phyloP scores from a whole-genome alignment of 495 filamentous ascomycete genomes.

The Podospora conica region DNA sequence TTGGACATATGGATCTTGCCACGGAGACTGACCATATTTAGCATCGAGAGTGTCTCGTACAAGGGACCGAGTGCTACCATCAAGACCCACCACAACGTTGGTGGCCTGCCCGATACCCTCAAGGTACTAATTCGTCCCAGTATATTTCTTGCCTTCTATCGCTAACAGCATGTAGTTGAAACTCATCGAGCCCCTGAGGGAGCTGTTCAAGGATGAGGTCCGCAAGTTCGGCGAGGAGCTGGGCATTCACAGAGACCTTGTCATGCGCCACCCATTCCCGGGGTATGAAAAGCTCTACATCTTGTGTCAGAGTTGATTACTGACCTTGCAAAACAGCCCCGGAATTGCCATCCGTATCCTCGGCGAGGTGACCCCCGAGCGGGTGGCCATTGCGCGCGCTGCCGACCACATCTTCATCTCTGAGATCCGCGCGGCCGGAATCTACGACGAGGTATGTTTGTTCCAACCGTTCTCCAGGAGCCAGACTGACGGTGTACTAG shows the following conservation, averaged over 20 bases:
- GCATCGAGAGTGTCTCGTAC: conserved; percentile 10
- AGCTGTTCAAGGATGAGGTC: conserved; percentile 82
- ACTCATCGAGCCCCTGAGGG: conserved; percentile 66
- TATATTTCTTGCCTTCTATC: conserved; percentile 4
- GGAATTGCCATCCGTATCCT: conserved; percentile 86
- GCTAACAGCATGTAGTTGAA: conserved; percentile 29
- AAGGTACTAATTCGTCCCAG: neutral
- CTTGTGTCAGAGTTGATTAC: conserved; percentile 12
- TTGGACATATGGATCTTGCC: neutral
- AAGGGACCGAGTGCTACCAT: conserved; percentile 12
- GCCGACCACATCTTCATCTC: conserved; percentile 87
- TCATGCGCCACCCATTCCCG: conserved; percentile 81
- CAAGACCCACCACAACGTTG: conserved; percentile 72
- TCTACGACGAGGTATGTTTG: conserved; percentile 59
- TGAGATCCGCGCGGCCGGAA: conserved; percentile 74
- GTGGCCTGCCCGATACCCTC: conserved; percentile 49
- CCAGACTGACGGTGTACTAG: neutral
- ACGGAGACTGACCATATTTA: conserved; percentile 1
- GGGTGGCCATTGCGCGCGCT: conserved; percentile 71
- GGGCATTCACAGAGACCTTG: conserved; percentile 67
- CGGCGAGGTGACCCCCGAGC: conserved; percentile 77
- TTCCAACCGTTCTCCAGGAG: neutral
- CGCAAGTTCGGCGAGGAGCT: conserved; percentile 71
- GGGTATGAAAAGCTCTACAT: conserved; percentile 9
- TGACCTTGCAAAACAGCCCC: conserved; percentile 42